Percentiles rank a stretch among this genome's conserved stretches.
Conservation (phyloP, 352 stramenopile genomes). For the Phytophthora cajani region DNA sequence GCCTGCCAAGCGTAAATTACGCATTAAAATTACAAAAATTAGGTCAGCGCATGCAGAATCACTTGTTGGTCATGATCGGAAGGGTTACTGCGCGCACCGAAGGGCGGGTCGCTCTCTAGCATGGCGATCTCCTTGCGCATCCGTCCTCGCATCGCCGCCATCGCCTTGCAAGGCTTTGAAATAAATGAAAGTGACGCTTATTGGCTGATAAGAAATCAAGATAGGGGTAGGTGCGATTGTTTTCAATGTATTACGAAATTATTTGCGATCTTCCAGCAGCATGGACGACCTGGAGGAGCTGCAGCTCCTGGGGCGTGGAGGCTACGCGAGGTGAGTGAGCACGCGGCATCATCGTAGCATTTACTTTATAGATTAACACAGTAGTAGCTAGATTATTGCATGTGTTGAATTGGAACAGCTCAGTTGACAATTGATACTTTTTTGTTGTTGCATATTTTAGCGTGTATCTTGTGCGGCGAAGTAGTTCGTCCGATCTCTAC, state of each 20-base stretch:
- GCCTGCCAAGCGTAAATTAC: slow-evolving; percentile 35
- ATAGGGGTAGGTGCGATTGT: background rate
- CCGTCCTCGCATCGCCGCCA: slow-evolving; percentile 77
- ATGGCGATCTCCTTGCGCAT: slow-evolving; percentile 89
- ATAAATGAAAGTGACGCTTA: background rate
- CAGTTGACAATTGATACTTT: background rate
- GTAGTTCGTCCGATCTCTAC: slow-evolving; percentile 27
- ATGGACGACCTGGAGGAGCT: slow-evolving; percentile 66
- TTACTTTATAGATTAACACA: background rate
- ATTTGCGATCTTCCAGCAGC: slow-evolving; percentile 32
- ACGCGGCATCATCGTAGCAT: background rate
- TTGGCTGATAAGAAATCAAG: background rate
- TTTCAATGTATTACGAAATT: background rate
- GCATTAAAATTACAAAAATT: background rate
- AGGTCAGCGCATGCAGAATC: background rate
- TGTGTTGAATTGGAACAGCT: background rate
- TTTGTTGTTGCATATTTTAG: slow-evolving; percentile 24
- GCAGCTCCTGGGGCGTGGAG: slow-evolving; percentile 62
- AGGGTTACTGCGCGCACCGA: slow-evolving; percentile 41
- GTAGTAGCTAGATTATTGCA: background rate
- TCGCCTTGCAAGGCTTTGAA: slow-evolving; percentile 22
- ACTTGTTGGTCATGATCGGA: background rate
- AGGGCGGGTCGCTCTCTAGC: slow-evolving; percentile 79
- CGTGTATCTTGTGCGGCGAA: slow-evolving; percentile 56
- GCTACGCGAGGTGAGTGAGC: slow-evolving; percentile 57